Base-by-base conservation (phyloP, 768 basidiomycete species). In the Russula virescens region DNA sequence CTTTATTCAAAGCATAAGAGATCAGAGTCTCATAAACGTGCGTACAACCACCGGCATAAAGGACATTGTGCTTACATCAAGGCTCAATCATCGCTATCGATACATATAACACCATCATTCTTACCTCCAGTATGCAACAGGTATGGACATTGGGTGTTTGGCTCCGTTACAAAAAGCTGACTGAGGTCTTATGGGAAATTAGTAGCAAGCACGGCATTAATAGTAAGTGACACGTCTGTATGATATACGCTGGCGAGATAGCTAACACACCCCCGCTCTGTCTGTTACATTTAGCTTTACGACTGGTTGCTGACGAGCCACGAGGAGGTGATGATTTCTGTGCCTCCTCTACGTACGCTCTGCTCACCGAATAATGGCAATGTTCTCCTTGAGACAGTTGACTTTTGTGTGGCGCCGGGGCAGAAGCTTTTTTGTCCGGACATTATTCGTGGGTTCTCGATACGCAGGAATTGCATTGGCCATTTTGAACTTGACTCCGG, bases 401-500 rank as follows among this genome's bases (percentile, higher is more conserved):
- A 25, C 9, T 5, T 64, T 58, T n/a, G 51, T 64, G 26, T 64
- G 57, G 65, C 52, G 57, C 16, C 5, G 40, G 16, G 43, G 54
- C 1, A 26, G 21, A 26, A 45, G 26, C 46, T 42, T 26, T 11
- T 60, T 38, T 50, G 9, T 57, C 1, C 57, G 63, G 1, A 19
- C 52, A 10, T 19, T 66, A 18, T 66, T 64, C 58, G 3, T 64
- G 0, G 2, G 48, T 31, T 58, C 63, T 10, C 58, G 65, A 23
- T 66, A 66, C 25, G 25, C 65, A 14, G 62, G 57, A 19, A 42
- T 66, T 16, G n/a, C 45, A 18, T n/a, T 48, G 34, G 47, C 58
- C 42, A 4, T 60, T 40, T 0, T 65, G 21, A 25, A 25, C 40
- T 13, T 64, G 34, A 14, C 60, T 21, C 58, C 49, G 42, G 65